Conservation (phyloP, 2,329 filamentous ascomycete species). For the Fusarium torreyae region DNA sequence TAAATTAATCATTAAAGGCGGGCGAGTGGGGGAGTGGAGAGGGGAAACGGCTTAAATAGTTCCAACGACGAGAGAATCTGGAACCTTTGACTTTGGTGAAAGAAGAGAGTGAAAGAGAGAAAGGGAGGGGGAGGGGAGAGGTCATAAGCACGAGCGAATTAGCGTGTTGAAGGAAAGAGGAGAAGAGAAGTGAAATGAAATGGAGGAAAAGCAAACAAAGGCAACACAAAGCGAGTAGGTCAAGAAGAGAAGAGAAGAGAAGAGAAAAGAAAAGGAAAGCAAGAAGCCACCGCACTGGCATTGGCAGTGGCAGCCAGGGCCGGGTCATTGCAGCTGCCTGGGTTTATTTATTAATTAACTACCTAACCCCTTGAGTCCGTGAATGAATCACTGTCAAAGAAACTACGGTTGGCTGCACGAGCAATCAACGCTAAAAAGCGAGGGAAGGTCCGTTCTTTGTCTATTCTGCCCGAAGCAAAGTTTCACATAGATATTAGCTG, state of each 20-base stretch:
- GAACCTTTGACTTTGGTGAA: not conserved
- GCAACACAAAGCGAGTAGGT: not conserved
- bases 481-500: not conserved
- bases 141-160: not conserved
- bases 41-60: constrained; percentile 1
- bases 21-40: constrained; percentile 4
- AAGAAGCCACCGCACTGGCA: constrained; percentile 3
- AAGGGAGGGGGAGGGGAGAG: not conserved
- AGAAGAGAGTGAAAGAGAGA: constrained; percentile 1
- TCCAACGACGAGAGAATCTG: not conserved
- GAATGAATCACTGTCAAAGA: constrained; percentile 9
- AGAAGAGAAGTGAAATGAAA: not conserved
- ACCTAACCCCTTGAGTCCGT: constrained; percentile 1
- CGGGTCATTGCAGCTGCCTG: constrained; percentile 7
- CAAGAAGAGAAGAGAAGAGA: constrained; percentile 20
- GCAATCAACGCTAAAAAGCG: not conserved
- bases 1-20: not conserved
- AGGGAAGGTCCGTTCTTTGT: not conserved
- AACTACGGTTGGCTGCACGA: constrained; percentile 1
- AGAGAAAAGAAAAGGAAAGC: constrained; percentile 1
- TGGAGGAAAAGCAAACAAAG: constrained; percentile 17
- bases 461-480: not conserved
- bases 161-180: not conserved
- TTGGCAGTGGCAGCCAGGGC: constrained; percentile 2
- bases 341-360: not conserved